Evolutionary conservation across 2,329 filamentous ascomycete genomes (phyloP).

Genomic region (Beauveria varroae): DNA sequence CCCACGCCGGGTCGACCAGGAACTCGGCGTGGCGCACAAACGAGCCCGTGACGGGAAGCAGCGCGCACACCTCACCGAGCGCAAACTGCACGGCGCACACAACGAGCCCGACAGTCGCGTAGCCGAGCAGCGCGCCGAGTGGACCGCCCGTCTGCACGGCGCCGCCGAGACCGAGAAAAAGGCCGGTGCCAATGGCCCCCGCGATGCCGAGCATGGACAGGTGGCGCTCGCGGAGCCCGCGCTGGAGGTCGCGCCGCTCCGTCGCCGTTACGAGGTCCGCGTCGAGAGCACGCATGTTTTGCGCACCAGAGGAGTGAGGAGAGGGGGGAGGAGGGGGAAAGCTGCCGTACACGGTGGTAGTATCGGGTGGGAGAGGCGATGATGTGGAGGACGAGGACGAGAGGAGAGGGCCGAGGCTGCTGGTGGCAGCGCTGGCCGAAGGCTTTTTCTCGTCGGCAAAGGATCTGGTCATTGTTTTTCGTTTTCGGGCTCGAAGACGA

Average conservation of each 20-base stretch:
- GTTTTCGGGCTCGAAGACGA: too few species aligned
- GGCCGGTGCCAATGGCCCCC: conserved; percentile 52
- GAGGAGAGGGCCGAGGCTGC: background rate
- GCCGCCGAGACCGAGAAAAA: conserved; percentile 51
- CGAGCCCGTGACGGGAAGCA: conserved; percentile 55
- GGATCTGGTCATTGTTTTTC: too few species aligned
- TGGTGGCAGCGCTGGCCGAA: background rate
- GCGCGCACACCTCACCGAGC: conserved; percentile 51
- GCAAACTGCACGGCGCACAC: conserved; percentile 52
- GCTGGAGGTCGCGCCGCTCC: conserved; percentile 43
- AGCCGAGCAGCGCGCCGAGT: conserved; percentile 41
- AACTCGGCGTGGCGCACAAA: conserved; percentile 55
- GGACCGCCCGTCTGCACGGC: conserved; percentile 45
- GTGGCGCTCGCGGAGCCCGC: conserved; percentile 41
- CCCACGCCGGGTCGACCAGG: conserved; percentile 53
- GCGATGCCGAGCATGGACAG: conserved; percentile 57
- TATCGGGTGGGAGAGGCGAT: too few species aligned
- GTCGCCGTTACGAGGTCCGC: conserved; percentile 38
- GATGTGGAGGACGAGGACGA: background rate
- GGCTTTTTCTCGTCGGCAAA: background rate
- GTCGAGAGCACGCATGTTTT: background rate
- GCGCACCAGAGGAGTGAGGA: too few species aligned
- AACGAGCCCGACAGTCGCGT: conserved; percentile 48
- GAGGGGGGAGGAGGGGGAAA: background rate
- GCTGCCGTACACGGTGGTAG: background rate